A percentile compares a stretch with the other conserved stretches of the same genome.
Evolutionary conservation across 2,329 filamentous ascomycete genomes (phyloP).

Genomic region (Colletotrichum spinosum): DNA sequence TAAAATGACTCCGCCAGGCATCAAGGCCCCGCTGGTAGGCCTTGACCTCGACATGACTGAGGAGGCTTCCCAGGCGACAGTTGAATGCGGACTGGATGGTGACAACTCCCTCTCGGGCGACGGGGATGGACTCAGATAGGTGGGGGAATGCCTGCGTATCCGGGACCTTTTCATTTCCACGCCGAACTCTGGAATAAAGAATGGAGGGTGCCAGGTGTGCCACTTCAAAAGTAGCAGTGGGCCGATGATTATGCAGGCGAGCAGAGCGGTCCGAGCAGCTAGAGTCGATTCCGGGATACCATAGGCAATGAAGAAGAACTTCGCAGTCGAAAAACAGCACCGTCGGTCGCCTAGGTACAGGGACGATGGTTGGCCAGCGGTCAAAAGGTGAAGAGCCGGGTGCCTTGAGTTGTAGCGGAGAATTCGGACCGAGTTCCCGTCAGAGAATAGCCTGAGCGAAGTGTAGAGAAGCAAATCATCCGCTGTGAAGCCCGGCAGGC

Average conservation of each 20-base stretch:
- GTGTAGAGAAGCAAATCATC: too few relatives aligned
- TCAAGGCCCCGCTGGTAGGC: constrained; percentile 60
- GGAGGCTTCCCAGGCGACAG: constrained; percentile 56
- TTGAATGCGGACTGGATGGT: constrained; percentile 55
- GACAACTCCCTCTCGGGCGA: constrained; percentile 54
- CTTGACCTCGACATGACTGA: constrained; percentile 61
- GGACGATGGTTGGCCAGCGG: too few relatives aligned
- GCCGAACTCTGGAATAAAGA: constrained; percentile 14
- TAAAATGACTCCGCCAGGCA: constrained; percentile 54
- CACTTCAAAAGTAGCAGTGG: constrained; percentile 3
- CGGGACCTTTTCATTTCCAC: constrained; percentile 60
- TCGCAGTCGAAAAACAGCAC: too few relatives aligned
- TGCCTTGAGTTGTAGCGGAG: too few relatives aligned
- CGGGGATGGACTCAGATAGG: constrained; percentile 55
- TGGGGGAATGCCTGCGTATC: constrained; percentile 57
- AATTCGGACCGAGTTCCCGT: too few relatives aligned
- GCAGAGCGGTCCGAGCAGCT: constrained; percentile 5
- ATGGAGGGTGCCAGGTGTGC: constrained; percentile 10
- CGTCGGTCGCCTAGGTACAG: too few relatives aligned
- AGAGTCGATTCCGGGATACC: constrained; percentile 13
- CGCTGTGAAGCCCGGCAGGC: too few relatives aligned
- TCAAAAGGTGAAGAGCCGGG: too few relatives aligned
- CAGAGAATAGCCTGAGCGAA: too few relatives aligned
- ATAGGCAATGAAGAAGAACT: constrained; percentile 1
- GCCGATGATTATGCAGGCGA: neutral